Conservation (phyloP, 352 stramenopile genomes). For the Phytophthora idaei region DNA sequence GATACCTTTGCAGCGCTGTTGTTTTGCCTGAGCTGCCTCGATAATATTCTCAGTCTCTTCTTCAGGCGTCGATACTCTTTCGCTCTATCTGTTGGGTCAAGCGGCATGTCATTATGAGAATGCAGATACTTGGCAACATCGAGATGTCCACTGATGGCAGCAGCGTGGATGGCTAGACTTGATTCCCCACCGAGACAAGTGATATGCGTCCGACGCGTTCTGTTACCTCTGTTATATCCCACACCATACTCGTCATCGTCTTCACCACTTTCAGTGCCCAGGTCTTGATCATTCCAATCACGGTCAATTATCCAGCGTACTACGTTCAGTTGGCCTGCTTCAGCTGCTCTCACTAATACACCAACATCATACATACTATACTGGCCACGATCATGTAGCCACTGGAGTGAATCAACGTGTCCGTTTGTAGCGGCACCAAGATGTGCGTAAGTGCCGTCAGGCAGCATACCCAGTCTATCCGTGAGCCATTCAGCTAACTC, state of each 20-base stretch:
- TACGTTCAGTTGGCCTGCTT: conserved; percentile 10
- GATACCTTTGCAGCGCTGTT: conserved; percentile 5
- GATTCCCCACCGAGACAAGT: conserved; percentile 5
- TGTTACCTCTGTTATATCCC: too few species aligned
- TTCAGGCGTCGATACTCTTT: background rate
- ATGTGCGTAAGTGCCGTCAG: too few species aligned
- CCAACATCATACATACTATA: background rate
- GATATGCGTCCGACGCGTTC: background rate
- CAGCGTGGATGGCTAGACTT: conserved; percentile 16
- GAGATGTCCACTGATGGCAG: conserved; percentile 19
- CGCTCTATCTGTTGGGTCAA: background rate
- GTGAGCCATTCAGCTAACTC: too few species aligned
- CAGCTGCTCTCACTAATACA: conserved; percentile 7
- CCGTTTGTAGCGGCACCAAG: conserved; percentile 9
- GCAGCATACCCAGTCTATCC: too few species aligned
- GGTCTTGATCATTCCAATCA: conserved; percentile 2
- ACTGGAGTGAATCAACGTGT: conserved; percentile 8
- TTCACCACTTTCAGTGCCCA: background rate
- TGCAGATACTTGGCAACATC: conserved; percentile 22
- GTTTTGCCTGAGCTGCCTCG: background rate
- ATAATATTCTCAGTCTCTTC: background rate
- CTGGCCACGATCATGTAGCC: background rate
- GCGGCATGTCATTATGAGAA: conserved; percentile 1
- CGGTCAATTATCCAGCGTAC: conserved; percentile 15
- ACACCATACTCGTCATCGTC: background rate